phyloP scores from a whole-genome alignment of 345 rosid species.

The Aquilaria sinensis region DNA sequence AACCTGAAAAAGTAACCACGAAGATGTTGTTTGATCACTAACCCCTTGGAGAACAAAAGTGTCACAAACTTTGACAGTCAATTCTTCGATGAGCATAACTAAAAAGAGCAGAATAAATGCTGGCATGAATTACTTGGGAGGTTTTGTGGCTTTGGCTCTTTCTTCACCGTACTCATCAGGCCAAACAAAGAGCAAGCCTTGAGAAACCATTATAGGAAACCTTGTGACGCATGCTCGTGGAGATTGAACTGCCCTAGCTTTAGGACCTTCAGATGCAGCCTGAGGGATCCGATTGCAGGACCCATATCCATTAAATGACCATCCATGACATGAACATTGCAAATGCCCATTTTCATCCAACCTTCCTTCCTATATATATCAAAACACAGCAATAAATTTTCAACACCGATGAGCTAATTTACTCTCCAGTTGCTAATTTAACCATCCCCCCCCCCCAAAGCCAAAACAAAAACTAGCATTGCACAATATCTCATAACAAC shows the following conservation, averaged over 20 bases:
- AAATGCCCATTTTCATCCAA: conserved; percentile 93
- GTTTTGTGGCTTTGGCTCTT: conserved; percentile 68
- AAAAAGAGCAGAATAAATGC: conserved; percentile 3
- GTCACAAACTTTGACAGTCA: not conserved
- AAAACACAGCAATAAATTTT: conserved; percentile 7
- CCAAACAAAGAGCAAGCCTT: conserved; percentile 97
- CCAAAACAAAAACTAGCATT: not conserved
- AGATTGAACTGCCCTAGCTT: conserved; percentile 79
- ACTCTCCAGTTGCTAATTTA: not conserved
- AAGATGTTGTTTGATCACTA: conserved; percentile 4
- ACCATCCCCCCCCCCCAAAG: too few relatives aligned
- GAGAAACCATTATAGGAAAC: conserved; percentile 88
- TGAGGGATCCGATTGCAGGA: conserved; percentile 88
- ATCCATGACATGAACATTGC: conserved; percentile 97
- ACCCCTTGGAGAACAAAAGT: not conserved
- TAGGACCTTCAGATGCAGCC: conserved; percentile 86
- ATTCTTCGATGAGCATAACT: not conserved
- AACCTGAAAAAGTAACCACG: conserved; percentile 41
- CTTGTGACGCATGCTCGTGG: conserved; percentile 79
- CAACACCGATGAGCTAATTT: not conserved
- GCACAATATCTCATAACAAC: too few relatives aligned
- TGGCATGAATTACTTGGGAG: conserved; percentile 47
- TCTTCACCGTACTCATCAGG: conserved; percentile 89
- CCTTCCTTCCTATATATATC: conserved; percentile 69
- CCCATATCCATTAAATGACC: conserved; percentile 91